Conservation (phyloP, 2,329 filamentous ascomycete genomes). For the Phialophora expanda region DNA sequence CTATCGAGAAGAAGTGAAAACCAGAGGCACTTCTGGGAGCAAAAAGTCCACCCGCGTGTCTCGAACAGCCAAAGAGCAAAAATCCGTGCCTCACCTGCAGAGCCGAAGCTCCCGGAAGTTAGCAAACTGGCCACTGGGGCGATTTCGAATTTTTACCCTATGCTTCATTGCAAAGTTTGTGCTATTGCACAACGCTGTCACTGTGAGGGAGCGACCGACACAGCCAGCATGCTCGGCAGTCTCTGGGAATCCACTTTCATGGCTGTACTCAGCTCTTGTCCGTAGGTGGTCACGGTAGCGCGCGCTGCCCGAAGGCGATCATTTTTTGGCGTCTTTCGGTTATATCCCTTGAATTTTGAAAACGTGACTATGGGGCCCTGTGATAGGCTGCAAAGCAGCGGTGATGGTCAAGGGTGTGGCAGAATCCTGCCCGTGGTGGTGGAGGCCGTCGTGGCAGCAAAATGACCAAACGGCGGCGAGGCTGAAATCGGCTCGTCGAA, state of each 20-base stretch:
- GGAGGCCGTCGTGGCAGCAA: background rate
- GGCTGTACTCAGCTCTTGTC: slow-evolving; percentile 15
- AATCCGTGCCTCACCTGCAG: slow-evolving; percentile 20
- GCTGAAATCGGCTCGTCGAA: background rate
- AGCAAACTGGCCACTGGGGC: slow-evolving; percentile 17
- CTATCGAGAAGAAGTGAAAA: background rate
- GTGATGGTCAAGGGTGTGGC: slow-evolving; percentile 4
- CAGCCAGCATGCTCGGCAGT: slow-evolving; percentile 20
- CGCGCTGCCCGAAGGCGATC: background rate
- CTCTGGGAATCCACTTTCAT: slow-evolving; percentile 22
- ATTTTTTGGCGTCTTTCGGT: background rate
- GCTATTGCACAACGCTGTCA: slow-evolving; percentile 12
- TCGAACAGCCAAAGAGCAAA: slow-evolving; percentile 8
- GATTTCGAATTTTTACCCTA: slow-evolving; percentile 20
- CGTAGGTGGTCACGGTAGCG: slow-evolving; percentile 5
- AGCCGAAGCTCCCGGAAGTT: slow-evolving; percentile 20
- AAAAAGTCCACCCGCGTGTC: background rate
- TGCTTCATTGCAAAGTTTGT: slow-evolving; percentile 5
- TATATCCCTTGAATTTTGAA: slow-evolving; percentile 13
- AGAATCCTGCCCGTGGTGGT: slow-evolving; percentile 2
- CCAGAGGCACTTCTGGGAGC: background rate
- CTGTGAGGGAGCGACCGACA: background rate
- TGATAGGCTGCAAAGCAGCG: background rate
- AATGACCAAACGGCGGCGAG: background rate
- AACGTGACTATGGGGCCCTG: background rate